Base-by-base conservation (phyloP, 2,329 filamentous ascomycete species). In the Lecanosticta acicola region DNA sequence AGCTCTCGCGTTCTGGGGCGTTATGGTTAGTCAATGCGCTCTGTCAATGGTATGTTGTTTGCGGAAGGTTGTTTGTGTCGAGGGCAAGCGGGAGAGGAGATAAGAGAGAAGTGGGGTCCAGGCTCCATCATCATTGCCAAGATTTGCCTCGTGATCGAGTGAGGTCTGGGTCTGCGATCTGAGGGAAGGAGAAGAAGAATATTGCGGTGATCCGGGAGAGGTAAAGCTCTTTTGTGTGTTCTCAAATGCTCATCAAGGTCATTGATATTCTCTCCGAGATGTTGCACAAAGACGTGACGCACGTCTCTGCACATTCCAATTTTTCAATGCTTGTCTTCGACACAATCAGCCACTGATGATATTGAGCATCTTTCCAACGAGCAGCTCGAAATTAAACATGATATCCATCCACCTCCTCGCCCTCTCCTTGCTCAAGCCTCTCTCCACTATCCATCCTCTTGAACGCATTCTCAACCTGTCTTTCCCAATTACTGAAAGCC, bases 401-500 rank as follows among this genome's bases (percentile, higher is more conserved):
- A 29, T 7, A 7, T 17, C 18, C 35, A 11, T 37, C 35, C 3
- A 10, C 9, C 35, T 20, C 24, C 47, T 43, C 48, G 35, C 49
- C 46, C 21, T 49, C 48, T 16, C 53, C 59, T 19, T 56, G 55
- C 57, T 74, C 71, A n/a, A 65, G 66, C 46, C 68, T 59, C 8
- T 72, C 69, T 32, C 62, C 66, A 2, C 63, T 54, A 58, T 88
- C 84, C 71, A 91, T 80, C 47, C 87, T 74, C 45, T 78, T 74
- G 61, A 88, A 81, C 0, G 85, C 86, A 58, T 79, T 83, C 45
- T 76, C 67, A 20, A 90, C 85, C 66, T 91, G 82, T 45, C 73
- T 68, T 1, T 87, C 77, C 87, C 87, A 94, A 55, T 87, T 75
- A 63, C 85, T 88, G 65, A 81, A 74, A 1, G 80, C 82, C 19